A percentile compares a stretch with the other conserved stretches of the same genome.
These are phyloP conservation scores for Phyllosticta citribraziliensis DNA, from an alignment of 2,329 filamentous ascomycete genomes.

Conservation along the genomic window DNA sequence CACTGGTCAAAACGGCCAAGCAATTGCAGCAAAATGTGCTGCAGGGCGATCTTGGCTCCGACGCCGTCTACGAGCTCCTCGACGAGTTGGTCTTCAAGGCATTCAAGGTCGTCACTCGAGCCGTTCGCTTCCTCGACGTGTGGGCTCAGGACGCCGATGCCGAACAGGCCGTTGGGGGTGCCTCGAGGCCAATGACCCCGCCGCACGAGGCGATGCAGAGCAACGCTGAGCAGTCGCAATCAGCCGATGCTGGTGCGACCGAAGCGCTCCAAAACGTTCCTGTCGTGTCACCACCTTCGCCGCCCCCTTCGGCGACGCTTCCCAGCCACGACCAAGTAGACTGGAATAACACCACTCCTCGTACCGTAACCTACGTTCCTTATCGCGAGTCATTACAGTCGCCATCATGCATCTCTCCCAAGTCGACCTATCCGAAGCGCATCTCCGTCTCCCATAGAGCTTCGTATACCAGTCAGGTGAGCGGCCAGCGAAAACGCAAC, in stretches of 20 bases:
- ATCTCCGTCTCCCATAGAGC: constrained; percentile 59
- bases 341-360: constrained; percentile 1
- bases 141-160: constrained; percentile 48
- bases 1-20: constrained; percentile 82
- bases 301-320: not conserved
- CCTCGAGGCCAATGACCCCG: constrained; percentile 27
- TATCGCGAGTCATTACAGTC: not conserved
- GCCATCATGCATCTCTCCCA: constrained; percentile 4
- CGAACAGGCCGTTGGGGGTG: constrained; percentile 24
- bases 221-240: constrained; percentile 5
- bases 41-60: constrained; percentile 22
- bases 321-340: not conserved
- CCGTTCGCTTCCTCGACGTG: constrained; percentile 80
- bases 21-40: constrained; percentile 63
- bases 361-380: not conserved
- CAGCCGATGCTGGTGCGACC: constrained; percentile 7
- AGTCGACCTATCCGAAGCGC: constrained; percentile 28
- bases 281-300: constrained; percentile 5
- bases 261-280: constrained; percentile 1
- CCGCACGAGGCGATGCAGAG: constrained; percentile 21
- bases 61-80: constrained; percentile 60
- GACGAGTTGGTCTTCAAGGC: constrained; percentile 91
- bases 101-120: constrained; percentile 87
- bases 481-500: constrained; percentile 54
- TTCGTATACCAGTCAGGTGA: constrained; percentile 61